A percentile compares a stretch with the other conserved stretches of the same genome.
Evolutionary conservation across 1,284 basidiomycete genomes (phyloP).

Genomic region (Peniophora sp.): DNA sequence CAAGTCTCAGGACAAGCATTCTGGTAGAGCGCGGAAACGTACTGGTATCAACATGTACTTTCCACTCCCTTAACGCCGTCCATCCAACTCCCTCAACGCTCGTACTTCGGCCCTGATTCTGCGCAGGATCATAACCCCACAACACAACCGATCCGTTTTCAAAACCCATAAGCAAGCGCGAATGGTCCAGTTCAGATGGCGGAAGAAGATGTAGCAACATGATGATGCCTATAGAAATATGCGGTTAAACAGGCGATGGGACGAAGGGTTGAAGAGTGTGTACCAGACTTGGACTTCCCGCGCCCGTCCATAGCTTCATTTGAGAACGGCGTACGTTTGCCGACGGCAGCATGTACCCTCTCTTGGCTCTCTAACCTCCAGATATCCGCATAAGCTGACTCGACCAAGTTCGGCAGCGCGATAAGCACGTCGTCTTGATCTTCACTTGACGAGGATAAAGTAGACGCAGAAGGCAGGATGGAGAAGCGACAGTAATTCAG

Average conservation of each 20-base stretch:
- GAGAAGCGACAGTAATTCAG: constrained; percentile 87
- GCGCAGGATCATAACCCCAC: constrained; percentile 38
- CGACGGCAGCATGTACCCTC: constrained; percentile 75
- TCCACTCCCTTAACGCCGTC: constrained; percentile 62
- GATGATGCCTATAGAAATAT: constrained; percentile 54
- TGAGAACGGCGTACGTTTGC: constrained; percentile 34
- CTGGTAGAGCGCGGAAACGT: constrained; percentile 15
- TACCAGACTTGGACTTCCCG: constrained; percentile 35
- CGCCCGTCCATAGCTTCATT: constrained; percentile 33
- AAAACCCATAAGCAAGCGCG: constrained; percentile 60
- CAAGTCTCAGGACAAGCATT: background rate
- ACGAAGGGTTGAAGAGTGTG: too few relatives aligned
- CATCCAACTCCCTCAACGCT: constrained; percentile 71
- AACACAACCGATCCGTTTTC: constrained; percentile 76
- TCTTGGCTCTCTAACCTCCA: constrained; percentile 61
- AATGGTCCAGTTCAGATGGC: constrained; percentile 26
- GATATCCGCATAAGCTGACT: constrained; percentile 78
- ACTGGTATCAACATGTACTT: constrained; percentile 77
- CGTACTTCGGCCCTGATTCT: constrained; percentile 21
- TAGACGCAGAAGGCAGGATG: too few relatives aligned
- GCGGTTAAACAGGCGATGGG: background rate
- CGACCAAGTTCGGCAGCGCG: constrained; percentile 80
- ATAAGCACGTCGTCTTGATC: constrained; percentile 43
- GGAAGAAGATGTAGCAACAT: constrained; percentile 74
- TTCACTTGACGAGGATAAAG: constrained; percentile 13